Percentiles rank a stretch among this genome's conserved stretches.
phyloP scores from a whole-genome alignment of 768 basidiomycete species.

The Dioszegia hungarica region DNA sequence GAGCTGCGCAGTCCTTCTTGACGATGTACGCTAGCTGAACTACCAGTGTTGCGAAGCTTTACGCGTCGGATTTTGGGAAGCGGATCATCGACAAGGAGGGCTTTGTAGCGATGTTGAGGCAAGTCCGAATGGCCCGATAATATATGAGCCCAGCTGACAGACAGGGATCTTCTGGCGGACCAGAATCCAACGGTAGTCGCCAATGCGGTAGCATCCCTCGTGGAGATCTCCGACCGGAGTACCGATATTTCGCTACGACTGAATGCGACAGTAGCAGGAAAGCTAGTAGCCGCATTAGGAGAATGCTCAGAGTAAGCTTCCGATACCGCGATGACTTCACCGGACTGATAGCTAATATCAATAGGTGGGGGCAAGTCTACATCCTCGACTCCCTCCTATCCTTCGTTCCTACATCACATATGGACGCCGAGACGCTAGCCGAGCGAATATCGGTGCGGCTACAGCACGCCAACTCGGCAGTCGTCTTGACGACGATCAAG shows the following conservation, averaged over 20 bases:
- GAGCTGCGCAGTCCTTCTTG: conserved; percentile 6
- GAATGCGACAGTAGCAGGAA: conserved; percentile 79
- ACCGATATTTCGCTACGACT: conserved; percentile 90
- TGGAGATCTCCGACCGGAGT: conserved; percentile 93
- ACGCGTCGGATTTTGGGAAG: conserved; percentile 67
- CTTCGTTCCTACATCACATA: conserved; percentile 80
- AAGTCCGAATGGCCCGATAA: conserved; percentile 1
- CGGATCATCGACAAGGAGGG: conserved; percentile 80
- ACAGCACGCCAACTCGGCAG: conserved; percentile 97
- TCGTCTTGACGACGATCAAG: conserved; percentile 98
- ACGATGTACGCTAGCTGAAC: conserved; percentile 4
- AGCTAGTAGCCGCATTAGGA: conserved; percentile 79
- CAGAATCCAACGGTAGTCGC: conserved; percentile 93
- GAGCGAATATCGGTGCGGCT: conserved; percentile 89
- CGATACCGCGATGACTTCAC: not conserved
- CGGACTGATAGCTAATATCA: not conserved
- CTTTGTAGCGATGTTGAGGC: conserved; percentile 80
- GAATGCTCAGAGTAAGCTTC: conserved; percentile 90
- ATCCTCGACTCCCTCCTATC: conserved; percentile 90
- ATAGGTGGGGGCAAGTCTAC: conserved; percentile 99
- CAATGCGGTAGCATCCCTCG: conserved; percentile 90
- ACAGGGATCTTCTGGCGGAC: conserved; percentile 77
- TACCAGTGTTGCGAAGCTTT: conserved; percentile 88
- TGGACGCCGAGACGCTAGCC: conserved; percentile 90
- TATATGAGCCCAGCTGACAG: not conserved